Evolutionary conservation across 2,329 filamentous ascomycete genomes (phyloP), one percentile per base, ranked within the genome.

Genomic region (Microcyclospora pomicola): DNA sequence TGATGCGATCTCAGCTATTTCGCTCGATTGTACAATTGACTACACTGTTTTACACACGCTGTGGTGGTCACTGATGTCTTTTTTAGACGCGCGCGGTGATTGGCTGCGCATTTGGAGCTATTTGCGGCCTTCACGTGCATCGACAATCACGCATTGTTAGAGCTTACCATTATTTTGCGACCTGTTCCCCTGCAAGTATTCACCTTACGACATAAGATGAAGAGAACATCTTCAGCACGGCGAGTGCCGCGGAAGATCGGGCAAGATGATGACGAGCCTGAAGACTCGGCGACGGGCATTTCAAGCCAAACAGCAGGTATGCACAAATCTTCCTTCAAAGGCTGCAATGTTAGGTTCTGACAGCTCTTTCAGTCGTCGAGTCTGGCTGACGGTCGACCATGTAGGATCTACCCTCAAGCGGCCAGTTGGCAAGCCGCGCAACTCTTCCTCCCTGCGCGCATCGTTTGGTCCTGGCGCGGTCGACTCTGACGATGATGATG

Each of bases 191-290:
- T n/a, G n/a, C n/a, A n/a, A n/a, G n/a, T n/a, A n/a, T n/a, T n/a
- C n/a, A n/a, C n/a, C 19, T 7, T 24, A 5, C 19, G 5, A 24
- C 19, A 24, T 24, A 55, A 27, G n/a, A 77, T 78, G 73, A 74
- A 68, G 43, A 68, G 73, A 45, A 62, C 68, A 7, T 71, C 73
- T 46, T 65, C 64, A 31, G 66, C 66, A 43, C 64, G 71, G 38
- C 67, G 74, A 46, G 86, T 91, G 49, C 77, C 82, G 34, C 80
- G 82, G 47, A 81, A 86, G 52, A 82, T 94, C 49, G 80, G 76
- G 34, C 68, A 75, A 31, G 81, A 84, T 33, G 75, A 78, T 10
- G 76, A 82, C 3, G 78, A 77, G 30, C 55, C 41, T 42, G 56
- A 31, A 45, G 43, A 32, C 43, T 41, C 33, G 48, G 52, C 36